phyloP scores from a whole-genome alignment of 2,329 filamentous ascomycete species.

The Alternaria viburni region DNA sequence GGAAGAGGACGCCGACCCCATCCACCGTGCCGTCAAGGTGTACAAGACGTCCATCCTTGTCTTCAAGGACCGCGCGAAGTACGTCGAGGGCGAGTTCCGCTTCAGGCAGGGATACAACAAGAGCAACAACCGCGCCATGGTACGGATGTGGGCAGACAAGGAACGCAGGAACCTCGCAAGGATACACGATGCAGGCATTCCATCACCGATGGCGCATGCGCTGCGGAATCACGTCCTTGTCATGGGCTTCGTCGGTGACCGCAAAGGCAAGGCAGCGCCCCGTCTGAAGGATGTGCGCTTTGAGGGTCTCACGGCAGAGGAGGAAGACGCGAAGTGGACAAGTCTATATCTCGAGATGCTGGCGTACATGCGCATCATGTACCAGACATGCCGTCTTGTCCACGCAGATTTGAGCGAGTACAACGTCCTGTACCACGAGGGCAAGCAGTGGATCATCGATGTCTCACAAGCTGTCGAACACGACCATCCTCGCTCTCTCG shows the following conservation, averaged over 20 bases:
- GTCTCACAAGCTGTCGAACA: conserved; percentile 98
- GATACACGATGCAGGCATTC: conserved; percentile 82
- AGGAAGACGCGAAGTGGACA: conserved; percentile 72
- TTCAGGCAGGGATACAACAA: conserved; percentile 93
- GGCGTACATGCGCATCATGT: conserved; percentile 89
- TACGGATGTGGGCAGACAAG: conserved; percentile 98
- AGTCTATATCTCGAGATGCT: conserved; percentile 82
- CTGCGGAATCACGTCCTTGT: conserved; percentile 93
- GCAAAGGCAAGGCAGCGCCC: conserved; percentile 85
- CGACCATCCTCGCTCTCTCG: conserved; percentile 88
- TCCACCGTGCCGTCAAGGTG: conserved; percentile 92
- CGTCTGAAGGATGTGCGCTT: conserved; percentile 86
- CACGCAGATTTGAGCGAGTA: conserved; percentile 98
- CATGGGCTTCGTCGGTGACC: conserved; percentile 91
- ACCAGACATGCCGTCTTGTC: conserved; percentile 88
- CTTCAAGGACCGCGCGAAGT: conserved; percentile 97
- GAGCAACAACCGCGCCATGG: conserved; percentile 94
- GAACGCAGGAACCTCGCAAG: conserved; percentile 93
- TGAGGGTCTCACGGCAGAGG: conserved; percentile 63
- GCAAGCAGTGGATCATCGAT: conserved; percentile 89
- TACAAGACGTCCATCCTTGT: conserved; percentile 98
- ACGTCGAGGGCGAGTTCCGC: conserved; percentile 91
- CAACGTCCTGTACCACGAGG: conserved; percentile 89
- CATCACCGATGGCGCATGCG: conserved; percentile 86
- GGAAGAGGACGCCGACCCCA: conserved; percentile 51